These are phyloP conservation scores for Trichosporon sp. DNA, from an alignment of 1,284 basidiomycete species.

Conservation along the genomic window DNA sequence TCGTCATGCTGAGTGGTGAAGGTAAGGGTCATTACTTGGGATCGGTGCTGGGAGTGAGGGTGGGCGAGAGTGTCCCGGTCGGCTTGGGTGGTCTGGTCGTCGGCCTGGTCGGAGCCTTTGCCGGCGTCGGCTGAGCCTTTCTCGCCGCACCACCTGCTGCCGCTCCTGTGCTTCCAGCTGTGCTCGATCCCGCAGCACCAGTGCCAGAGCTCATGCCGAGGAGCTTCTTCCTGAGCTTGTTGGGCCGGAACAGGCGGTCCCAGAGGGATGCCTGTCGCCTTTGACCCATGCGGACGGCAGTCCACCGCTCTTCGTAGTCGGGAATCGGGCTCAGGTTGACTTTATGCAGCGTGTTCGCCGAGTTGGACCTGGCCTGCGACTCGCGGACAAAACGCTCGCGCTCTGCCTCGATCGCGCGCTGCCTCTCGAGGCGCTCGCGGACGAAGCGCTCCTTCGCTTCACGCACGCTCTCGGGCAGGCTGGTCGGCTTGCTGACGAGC, in stretches of 20 bases:
- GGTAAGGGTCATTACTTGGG: neutral
- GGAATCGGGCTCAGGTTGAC: conserved; percentile 6
- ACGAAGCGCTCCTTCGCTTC: conserved; percentile 18
- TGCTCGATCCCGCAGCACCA: neutral
- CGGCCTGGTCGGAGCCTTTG: neutral
- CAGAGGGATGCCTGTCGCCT: conserved; percentile 7
- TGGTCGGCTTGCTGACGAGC: conserved; percentile 17
- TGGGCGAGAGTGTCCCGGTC: neutral
- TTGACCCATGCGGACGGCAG: conserved; percentile 8
- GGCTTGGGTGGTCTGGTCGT: neutral
- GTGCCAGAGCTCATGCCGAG: conserved; percentile 8
- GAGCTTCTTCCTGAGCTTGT: conserved; percentile 8
- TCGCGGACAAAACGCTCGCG: neutral
- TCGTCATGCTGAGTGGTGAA: neutral
- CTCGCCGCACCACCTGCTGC: neutral
- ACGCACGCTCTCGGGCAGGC: conserved; percentile 13
- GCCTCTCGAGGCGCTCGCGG: conserved; percentile 11
- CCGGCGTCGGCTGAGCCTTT: neutral
- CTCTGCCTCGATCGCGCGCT: conserved; percentile 9
- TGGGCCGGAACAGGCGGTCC: conserved; percentile 19
- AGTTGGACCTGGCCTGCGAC: neutral
- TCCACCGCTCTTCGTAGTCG: conserved; percentile 19
- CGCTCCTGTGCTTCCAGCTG: neutral
- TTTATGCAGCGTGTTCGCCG: neutral
- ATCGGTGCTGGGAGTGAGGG: neutral